These are phyloP conservation scores for Tylopilus orsonianus DNA, from an alignment of 1,284 basidiomycete genomes.

Conservation along the genomic window DNA sequence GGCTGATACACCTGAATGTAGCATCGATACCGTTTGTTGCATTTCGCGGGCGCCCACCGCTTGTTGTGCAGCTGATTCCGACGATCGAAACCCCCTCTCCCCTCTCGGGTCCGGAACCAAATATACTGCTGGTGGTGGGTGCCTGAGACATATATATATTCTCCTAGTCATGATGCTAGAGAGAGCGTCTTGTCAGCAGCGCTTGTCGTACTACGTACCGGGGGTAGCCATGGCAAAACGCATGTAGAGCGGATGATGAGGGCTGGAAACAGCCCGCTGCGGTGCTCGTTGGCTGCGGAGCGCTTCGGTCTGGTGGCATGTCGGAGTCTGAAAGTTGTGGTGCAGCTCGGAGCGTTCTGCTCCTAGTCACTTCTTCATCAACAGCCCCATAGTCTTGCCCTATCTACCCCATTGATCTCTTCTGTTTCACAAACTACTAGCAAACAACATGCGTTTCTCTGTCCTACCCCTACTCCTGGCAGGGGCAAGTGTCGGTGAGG, in stretches of 20 bases:
- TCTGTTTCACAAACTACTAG: not conserved
- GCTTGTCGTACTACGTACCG: not conserved
- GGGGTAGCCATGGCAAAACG: constrained; percentile 5
- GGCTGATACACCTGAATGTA: not conserved
- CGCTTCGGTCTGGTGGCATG: not conserved
- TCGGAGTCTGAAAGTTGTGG: constrained; percentile 27
- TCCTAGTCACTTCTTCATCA: constrained; percentile 3
- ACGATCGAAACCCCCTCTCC: not conserved
- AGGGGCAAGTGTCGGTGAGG: constrained; percentile 28
- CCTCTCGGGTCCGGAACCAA: constrained; percentile 1
- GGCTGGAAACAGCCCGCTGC: not conserved
- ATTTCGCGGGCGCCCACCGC: not conserved
- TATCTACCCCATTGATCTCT: constrained; percentile 1
- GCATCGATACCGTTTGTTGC: not conserved
- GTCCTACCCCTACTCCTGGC: constrained; percentile 29
- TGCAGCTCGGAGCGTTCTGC: constrained; percentile 5
- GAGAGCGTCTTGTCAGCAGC: not conserved
- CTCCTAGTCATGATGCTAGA: not conserved
- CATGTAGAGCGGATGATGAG: not conserved
- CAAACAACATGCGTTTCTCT: constrained; percentile 27
- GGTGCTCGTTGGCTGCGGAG: not conserved
- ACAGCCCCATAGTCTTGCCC: not conserved
- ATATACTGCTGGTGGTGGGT: not conserved
- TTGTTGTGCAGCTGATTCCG: not conserved
- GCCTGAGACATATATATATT: not conserved